Conservation (phyloP, 352 stramenopile species). For the Pythium oligandrum region DNA sequence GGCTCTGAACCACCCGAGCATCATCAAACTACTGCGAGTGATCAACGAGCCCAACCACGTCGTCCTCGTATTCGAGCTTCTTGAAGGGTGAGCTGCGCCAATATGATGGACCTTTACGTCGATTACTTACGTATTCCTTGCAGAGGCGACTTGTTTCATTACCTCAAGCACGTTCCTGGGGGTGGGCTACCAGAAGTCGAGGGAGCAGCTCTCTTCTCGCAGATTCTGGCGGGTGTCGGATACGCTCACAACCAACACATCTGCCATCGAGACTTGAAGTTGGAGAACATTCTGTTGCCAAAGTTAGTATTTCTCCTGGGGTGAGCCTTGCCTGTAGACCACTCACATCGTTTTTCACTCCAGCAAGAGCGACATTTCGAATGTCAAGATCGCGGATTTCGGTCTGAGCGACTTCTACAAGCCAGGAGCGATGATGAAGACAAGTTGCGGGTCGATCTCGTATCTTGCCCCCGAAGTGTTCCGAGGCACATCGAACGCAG, state of each 20-base stretch:
- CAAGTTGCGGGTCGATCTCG: slow-evolving; percentile 81
- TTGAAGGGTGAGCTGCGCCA: slow-evolving; percentile 53
- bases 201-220: slow-evolving; percentile 54
- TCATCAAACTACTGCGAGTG: slow-evolving; percentile 84
- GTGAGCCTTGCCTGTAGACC: background rate
- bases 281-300: slow-evolving; percentile 85
- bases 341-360: background rate
- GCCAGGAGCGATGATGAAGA: slow-evolving; percentile 86
- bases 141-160: slow-evolving; percentile 82
- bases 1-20: slow-evolving; percentile 83
- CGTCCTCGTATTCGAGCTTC: slow-evolving; percentile 81
- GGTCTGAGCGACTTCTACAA: slow-evolving; percentile 87
- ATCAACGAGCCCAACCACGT: slow-evolving; percentile 85
- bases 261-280: slow-evolving; percentile 85
- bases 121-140: background rate
- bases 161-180: slow-evolving; percentile 54
- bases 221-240: slow-evolving; percentile 73
- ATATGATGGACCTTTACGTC: background rate
- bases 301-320: slow-evolving; percentile 31
- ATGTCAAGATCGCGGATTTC: slow-evolving; percentile 87
- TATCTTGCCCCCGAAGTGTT: slow-evolving; percentile 88
- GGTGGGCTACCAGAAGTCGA: slow-evolving; percentile 61
- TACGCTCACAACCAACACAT: slow-evolving; percentile 90
- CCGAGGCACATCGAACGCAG: slow-evolving; percentile 72
- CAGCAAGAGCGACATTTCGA: slow-evolving; percentile 79